phyloP scores from a whole-genome alignment of 306 rosid genomes.

The Biancaea sappan region DNA sequence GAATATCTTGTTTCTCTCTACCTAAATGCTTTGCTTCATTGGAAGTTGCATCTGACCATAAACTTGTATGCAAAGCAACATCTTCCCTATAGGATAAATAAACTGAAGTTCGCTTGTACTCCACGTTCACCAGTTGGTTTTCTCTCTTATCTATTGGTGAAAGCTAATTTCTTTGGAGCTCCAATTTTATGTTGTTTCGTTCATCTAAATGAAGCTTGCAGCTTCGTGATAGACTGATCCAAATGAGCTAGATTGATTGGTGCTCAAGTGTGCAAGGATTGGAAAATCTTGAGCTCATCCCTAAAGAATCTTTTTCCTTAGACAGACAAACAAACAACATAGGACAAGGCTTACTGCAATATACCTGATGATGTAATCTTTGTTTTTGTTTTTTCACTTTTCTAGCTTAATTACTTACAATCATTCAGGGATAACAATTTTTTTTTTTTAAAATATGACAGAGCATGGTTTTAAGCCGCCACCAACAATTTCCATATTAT shows the following conservation, averaged over 20 bases:
- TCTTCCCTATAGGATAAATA: background rate
- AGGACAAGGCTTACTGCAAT: conserved; percentile 8
- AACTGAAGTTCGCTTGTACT: conserved; percentile 3
- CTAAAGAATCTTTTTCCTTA: conserved; percentile 13
- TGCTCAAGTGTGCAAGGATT: conserved; percentile 15
- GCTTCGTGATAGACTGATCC: too few relatives aligned
- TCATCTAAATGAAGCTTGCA: too few relatives aligned
- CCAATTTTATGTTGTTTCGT: too few relatives aligned
- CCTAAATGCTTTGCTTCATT: background rate
- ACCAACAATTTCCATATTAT: too few relatives aligned
- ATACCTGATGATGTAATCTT: conserved; percentile 17
- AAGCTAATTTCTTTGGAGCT: background rate
- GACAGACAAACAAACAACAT: conserved; percentile 7
- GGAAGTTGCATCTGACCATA: background rate
- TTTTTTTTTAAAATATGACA: too few relatives aligned
- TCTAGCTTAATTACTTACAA: background rate
- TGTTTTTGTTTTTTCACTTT: background rate
- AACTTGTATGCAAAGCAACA: background rate
- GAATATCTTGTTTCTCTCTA: background rate
- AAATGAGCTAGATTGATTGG: too few relatives aligned
- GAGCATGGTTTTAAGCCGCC: too few relatives aligned
- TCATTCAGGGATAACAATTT: background rate
- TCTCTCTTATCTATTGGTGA: background rate
- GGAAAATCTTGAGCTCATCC: conserved; percentile 17
- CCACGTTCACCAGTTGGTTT: background rate